Evolutionary conservation across 2,329 filamentous ascomycete genomes (phyloP), one percentile per base, ranked within the genome.

Genomic region (Penicillium oxalicum): DNA sequence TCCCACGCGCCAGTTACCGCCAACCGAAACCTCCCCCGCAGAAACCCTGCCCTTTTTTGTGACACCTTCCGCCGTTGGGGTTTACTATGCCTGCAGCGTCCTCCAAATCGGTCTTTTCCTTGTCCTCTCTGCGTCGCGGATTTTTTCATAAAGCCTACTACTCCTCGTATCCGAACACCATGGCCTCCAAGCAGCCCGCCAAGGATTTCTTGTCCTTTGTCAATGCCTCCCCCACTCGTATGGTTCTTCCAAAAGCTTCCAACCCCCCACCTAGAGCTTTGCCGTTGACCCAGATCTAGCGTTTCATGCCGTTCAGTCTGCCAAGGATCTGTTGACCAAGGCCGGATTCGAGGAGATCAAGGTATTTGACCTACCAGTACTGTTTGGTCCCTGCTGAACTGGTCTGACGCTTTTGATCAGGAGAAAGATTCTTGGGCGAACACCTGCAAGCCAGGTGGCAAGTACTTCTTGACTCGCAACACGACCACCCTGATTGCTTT

Each of bases 381-480:
- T 40, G 13, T 25, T 9, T 29, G 12, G 32, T 25, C 34, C 7
- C 7, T 8, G 11, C 36, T 24, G 27, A 18, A 24, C 43, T 33
- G 18, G 29, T 32, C 35, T 39, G 13, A 33, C 26, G 44, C 42
- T 9, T 5, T 18, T 39, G 9, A 40, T 32, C 49, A 84, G 77
- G 91, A 97, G 73, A 87, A 88, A 61, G 89, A 96, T 64, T 83
- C 87, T 40, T 97, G 93, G 91, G 80, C 86, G 11, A 82, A 85
- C 1, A 81, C 79, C 40, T 80, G 95, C 53, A 80, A 83, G 49
- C 88, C 90, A 24, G 91, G 91, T 54, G 91, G 91, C 55, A 96
- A 94, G 73, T 97, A 97, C 77, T 96, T 91, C 74, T 81, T 96
- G 63, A 97, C 91, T 41, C 86, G 91, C 57, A 97, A 97, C 73